Evolutionary conservation across 352 stramenopile genomes (phyloP).

Genomic region (Phytophthora fragariae): DNA sequence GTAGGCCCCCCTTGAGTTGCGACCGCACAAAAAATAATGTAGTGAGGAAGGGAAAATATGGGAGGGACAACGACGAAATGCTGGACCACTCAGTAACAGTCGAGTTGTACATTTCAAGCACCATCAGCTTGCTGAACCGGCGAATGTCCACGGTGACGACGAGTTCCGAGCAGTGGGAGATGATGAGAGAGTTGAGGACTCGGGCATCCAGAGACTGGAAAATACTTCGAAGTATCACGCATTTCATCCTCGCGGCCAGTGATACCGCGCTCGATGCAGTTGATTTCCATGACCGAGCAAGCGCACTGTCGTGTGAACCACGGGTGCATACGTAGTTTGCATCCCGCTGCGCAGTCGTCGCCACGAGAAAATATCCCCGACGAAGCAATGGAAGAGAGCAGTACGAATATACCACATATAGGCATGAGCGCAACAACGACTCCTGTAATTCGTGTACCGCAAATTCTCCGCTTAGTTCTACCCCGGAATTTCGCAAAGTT

Average conservation of each 20-base stretch:
- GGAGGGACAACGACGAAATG: slow-evolving; percentile 32
- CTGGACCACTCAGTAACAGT: slow-evolving; percentile 42
- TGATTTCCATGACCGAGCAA: neutral
- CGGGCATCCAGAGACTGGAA: slow-evolving; percentile 36
- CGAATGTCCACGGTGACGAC: slow-evolving; percentile 37
- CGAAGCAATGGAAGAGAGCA: neutral
- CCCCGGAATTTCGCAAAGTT: too few relatives aligned
- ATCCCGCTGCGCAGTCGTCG: neutral
- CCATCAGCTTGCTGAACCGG: slow-evolving; percentile 42
- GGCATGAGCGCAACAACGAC: neutral
- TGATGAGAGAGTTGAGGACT: slow-evolving; percentile 53
- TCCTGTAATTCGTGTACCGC: slow-evolving; percentile 4
- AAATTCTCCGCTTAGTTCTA: slow-evolving; percentile 1
- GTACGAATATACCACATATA: neutral
- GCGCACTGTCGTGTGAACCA: neutral
- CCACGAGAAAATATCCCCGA: neutral
- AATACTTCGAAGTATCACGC: slow-evolving; percentile 17
- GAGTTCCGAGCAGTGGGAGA: slow-evolving; percentile 48
- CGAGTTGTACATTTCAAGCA: slow-evolving; percentile 58
- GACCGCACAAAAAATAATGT: slow-evolving; percentile 47
- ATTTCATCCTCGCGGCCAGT: slow-evolving; percentile 19
- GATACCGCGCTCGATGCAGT: neutral
- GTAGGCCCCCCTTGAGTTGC: slow-evolving; percentile 21
- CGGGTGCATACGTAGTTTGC: neutral
- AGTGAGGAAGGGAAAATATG: slow-evolving; percentile 31